These are phyloP conservation scores for Pelargonium nanum DNA, from an alignment of 345 rosid genomes.

Conservation along the genomic window DNA sequence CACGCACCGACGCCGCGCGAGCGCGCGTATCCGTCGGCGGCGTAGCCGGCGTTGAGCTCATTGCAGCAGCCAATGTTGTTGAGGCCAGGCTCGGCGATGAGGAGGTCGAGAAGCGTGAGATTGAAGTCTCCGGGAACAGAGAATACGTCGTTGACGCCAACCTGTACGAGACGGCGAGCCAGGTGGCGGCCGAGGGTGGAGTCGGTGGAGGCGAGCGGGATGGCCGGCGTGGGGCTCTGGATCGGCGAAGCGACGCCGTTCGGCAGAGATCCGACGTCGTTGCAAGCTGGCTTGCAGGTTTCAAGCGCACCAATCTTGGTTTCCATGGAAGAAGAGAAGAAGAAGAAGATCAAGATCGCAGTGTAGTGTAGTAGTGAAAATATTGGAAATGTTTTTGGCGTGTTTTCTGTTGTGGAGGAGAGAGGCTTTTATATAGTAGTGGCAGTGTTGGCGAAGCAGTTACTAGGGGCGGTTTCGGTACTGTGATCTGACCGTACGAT, in stretches of 20 bases:
- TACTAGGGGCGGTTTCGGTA: neutral
- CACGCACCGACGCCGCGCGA: slow-evolving; percentile 75
- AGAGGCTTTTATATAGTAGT: neutral
- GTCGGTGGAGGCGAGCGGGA: slow-evolving; percentile 24
- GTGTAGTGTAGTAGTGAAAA: neutral
- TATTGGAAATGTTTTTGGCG: neutral
- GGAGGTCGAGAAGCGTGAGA: slow-evolving; percentile 64
- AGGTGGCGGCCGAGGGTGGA: slow-evolving; percentile 56
- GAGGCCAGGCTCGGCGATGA: slow-evolving; percentile 66
- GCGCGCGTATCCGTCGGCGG: slow-evolving; percentile 71
- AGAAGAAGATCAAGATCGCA: neutral
- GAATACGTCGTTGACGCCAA: slow-evolving; percentile 46
- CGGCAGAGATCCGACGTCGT: slow-evolving; percentile 29
- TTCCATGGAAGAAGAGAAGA: slow-evolving; percentile 25
- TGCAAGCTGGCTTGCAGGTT: slow-evolving; percentile 23
- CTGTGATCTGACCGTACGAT: neutral
- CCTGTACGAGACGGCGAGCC: slow-evolving; percentile 54
- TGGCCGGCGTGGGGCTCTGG: slow-evolving; percentile 22
- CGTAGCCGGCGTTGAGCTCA: slow-evolving; percentile 80
- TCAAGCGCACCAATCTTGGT: slow-evolving; percentile 38
- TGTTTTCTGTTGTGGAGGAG: neutral
- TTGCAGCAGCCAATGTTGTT: slow-evolving; percentile 63
- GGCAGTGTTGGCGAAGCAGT: neutral
- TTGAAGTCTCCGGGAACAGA: slow-evolving; percentile 76
- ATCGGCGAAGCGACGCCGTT: slow-evolving; percentile 30